phyloP scores from a whole-genome alignment of 306 rosid genomes.

The Cicer pinnatifidum region DNA sequence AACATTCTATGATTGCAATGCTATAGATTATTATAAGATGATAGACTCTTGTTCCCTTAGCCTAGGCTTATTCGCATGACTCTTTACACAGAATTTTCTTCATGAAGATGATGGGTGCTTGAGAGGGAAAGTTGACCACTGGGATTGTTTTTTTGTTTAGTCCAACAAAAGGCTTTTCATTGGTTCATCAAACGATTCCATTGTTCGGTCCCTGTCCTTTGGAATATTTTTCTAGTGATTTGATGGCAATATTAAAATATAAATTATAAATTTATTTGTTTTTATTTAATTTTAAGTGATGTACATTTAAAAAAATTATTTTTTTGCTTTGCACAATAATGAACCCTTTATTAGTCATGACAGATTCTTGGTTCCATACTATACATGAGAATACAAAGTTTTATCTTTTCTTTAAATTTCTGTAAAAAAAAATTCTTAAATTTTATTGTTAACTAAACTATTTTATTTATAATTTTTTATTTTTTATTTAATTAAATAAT shows the following conservation, averaged over 20 bases:
- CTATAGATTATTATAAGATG: slow-evolving; percentile 45
- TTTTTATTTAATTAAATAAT: no score
- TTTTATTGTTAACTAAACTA: no score
- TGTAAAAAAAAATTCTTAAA: no score
- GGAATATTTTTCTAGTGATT: slow-evolving; percentile 46
- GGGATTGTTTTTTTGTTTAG: slow-evolving; percentile 41
- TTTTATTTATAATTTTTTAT: no score
- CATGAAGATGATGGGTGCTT: slow-evolving; percentile 38
- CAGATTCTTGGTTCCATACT: neutral
- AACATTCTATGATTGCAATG: slow-evolving; percentile 66
- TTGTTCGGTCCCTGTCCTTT: slow-evolving; percentile 41
- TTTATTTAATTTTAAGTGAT: no score
- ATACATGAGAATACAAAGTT: neutral
- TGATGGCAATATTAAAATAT: slow-evolving; percentile 34
- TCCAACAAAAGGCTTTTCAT: slow-evolving; percentile 44
- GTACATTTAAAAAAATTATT: neutral
- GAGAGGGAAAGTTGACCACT: slow-evolving; percentile 49
- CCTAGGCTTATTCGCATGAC: slow-evolving; percentile 43
- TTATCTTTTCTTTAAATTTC: no score
- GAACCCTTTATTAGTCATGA: slow-evolving; percentile 31
- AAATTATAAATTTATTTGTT: no score
- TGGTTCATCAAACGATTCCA: slow-evolving; percentile 52
- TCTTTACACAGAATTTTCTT: slow-evolving; percentile 40
- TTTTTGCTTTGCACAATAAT: slow-evolving; percentile 48
- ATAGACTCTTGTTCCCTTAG: slow-evolving; percentile 47